These are phyloP conservation scores for Lactarius vividus DNA, from an alignment of 768 basidiomycete species.

Conservation along the genomic window DNA sequence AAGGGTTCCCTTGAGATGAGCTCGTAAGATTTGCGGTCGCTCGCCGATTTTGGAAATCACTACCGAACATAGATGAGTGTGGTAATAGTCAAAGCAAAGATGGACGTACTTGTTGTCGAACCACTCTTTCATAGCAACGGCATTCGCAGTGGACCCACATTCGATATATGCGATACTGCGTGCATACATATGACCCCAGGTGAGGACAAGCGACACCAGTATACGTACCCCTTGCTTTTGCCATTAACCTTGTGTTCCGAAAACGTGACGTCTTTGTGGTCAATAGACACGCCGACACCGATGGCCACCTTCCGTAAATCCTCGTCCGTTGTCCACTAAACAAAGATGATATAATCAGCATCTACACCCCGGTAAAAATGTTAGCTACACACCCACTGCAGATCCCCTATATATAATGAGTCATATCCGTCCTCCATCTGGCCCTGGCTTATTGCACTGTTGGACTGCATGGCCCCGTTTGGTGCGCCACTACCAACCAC, in stretches of 20 bases:
- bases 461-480: constrained; percentile 33
- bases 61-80: constrained; percentile 30
- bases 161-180: constrained; percentile 84
- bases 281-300: constrained; percentile 66
- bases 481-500: background rate
- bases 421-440: constrained; percentile 49
- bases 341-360: constrained; percentile 34
- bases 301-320: constrained; percentile 78
- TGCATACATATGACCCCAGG: constrained; percentile 13
- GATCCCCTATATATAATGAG: constrained; percentile 82
- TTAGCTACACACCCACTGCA: constrained; percentile 82
- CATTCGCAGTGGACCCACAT: constrained; percentile 65
- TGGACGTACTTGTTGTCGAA: constrained; percentile 75
- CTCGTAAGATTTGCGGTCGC: constrained; percentile 70
- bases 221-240: constrained; percentile 92
- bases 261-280: constrained; percentile 88
- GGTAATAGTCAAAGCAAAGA: background rate
- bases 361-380: constrained; percentile 33
- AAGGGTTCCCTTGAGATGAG: constrained; percentile 81
- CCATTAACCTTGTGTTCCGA: constrained; percentile 99
- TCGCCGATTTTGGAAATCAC: constrained; percentile 86
- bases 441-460: constrained; percentile 28
- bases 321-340: constrained; percentile 96
- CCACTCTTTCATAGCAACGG: constrained; percentile 70
- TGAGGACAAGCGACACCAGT: constrained; percentile 7